Evolutionary conservation across 2,329 filamentous ascomycete species (phyloP), one percentile per base, ranked within the genome.

Genomic region (Fusarium concolor): DNA sequence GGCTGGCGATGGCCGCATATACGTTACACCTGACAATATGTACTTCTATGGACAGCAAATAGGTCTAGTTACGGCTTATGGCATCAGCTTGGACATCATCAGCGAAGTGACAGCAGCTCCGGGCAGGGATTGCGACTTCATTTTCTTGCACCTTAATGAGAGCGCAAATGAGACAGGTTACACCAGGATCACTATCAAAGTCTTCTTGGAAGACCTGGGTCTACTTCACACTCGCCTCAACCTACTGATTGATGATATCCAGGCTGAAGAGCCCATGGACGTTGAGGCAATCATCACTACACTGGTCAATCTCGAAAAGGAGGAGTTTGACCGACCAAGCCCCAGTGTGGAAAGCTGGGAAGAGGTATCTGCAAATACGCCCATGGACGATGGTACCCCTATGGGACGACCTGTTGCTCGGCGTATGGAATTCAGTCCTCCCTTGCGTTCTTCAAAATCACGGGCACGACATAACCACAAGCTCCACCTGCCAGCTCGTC

Each of bases 1-100:
- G 70, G 80, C 84, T 22, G 86, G 86, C 18, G 86, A 86, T 56
- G 87, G 96, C 1, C 89, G 96, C 53, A 89, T 97, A 24, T 99
- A 96, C 77, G 90, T 97, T 62, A 98, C 95, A 1, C 86, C 90
- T 0, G 89, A 91, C 65, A 92, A 94, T 68, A 89, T 99, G 77
- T 98, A 97, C 78, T 98, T 99, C 76, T 99, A 97, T 79, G 96
- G 94, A 72, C 92, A 98, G 75, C 92, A 97, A 75, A 89, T 97
- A 77, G 96, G 96, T 8, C 85, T 99, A 8, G 91, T 98, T 1
- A 85, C 97, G 35, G 92, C 95, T 2, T 95, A 94, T 50, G 88
- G 88, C 17, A 88, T 96, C 50, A 89, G 86, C 55, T 84, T 99
- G 58, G 86, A 90, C 55, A 89, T 87, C 46, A 93, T 99, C 57